Evolutionary conservation across 2,329 filamentous ascomycete species (phyloP), one percentile per base, ranked within the genome.

Genomic region (Aspergillus ochraceus): DNA sequence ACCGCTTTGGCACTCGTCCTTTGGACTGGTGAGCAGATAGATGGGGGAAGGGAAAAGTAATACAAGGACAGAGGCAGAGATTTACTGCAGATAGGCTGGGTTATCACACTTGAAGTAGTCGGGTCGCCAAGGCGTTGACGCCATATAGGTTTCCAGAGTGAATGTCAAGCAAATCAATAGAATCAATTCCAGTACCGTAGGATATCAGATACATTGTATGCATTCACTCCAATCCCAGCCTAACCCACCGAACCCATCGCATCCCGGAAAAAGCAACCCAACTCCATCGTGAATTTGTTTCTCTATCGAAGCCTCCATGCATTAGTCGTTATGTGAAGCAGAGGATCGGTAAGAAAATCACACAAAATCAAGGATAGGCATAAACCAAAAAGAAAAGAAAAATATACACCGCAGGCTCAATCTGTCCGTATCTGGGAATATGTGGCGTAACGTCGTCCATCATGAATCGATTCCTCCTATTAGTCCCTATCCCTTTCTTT

Each of bases 321-420:
- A 60, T 60, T 49, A 60, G 39, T 62, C 58, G 52, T 60, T 52
- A 46, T 42, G 26, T 22, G 24, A 52, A 47, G 42, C 12, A 49
- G 47, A 42, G 14, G 29, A 51, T 29, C 39, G 24, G 20, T 19
- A 17, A 26, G 36, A 42, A 42, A n/a, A 42, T 8, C 14, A 42
- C 11, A 36, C 20, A 14, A 14, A 22, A 17, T 22, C 20, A 32
- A 56, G 45, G 57, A 22, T 22, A 49, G 54, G 29, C 26, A 42
- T 47, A 30, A 26, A 59, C 55, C 17, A 39, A 17, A 24, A 57
- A 54, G 19, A 64, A 52, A 64, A 36, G 32, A 45, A 9, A 54
- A 55, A 49, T 54, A 49, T 54, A 32, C 54, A 56, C 32, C 29
- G 30, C n/a, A 47, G 49, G 55, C 50, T 49, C 54, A 57, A 36